Evolutionary conservation across 306 rosid genomes (phyloP).

Genomic region (Cercis canadensis): DNA sequence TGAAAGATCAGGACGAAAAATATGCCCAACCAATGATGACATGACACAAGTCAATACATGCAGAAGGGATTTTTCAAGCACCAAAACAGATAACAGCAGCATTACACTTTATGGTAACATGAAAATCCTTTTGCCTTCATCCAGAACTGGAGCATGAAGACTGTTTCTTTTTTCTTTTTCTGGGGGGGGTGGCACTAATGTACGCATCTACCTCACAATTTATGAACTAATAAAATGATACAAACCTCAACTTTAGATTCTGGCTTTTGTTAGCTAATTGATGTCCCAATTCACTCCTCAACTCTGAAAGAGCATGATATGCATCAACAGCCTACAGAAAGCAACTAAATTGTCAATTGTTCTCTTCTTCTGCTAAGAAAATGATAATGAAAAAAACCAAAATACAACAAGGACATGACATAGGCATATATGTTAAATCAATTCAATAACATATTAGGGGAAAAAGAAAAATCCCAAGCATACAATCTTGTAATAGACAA

Average conservation of each 20-base stretch:
- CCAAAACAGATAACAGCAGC: slow-evolving; percentile 6
- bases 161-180: too few relatives aligned
- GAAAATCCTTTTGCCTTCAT: background rate
- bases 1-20: background rate
- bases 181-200: too few relatives aligned
- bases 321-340: slow-evolving; percentile 75
- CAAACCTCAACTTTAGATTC: slow-evolving; percentile 69
- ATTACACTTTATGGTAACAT: background rate
- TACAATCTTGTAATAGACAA: background rate
- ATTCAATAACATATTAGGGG: background rate
- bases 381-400: background rate
- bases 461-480: background rate
- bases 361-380: background rate
- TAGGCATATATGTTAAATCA: background rate
- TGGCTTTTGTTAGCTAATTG: slow-evolving; percentile 83
- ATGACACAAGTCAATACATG: too few relatives aligned
- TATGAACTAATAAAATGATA: slow-evolving; percentile 5
- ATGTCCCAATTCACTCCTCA: slow-evolving; percentile 89
- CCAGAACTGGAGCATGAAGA: background rate
- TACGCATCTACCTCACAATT: background rate
- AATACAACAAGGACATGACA: background rate
- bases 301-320: slow-evolving; percentile 60
- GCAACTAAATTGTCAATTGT: slow-evolving; percentile 8
- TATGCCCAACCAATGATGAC: background rate
- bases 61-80: slow-evolving; percentile 7